Conservation (phyloP, 148 eudicot genomes). For the Mesembryanthemum crystallinum region DNA sequence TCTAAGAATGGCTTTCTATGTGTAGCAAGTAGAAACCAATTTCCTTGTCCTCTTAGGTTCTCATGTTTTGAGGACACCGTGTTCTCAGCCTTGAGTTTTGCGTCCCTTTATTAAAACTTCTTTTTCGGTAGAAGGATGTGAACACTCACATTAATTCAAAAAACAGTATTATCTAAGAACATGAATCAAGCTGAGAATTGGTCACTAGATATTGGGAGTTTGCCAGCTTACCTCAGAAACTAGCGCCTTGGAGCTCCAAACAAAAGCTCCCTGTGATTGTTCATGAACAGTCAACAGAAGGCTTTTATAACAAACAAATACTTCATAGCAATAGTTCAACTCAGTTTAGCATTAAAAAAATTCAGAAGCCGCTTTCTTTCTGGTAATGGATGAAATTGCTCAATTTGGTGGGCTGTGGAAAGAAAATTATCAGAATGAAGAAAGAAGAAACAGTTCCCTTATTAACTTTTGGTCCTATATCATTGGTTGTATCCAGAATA, state of each 20-base stretch:
- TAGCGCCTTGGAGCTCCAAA: constrained; percentile 94
- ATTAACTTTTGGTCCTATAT: too few species aligned
- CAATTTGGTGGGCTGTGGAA: not conserved
- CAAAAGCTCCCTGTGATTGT: constrained; percentile 77
- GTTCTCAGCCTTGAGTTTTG: not conserved
- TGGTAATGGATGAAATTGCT: not conserved
- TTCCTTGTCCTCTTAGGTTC: not conserved
- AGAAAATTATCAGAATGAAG: not conserved
- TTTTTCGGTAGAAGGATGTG: not conserved
- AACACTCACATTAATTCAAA: not conserved
- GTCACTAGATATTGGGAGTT: not conserved
- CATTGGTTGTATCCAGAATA: not conserved
- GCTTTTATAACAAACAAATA: too few species aligned
- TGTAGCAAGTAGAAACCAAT: not conserved
- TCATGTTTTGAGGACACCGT: not conserved
- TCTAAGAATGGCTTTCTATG: not conserved
- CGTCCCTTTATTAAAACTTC: not conserved
- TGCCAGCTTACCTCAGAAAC: constrained; percentile 69
- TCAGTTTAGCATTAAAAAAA: too few species aligned
- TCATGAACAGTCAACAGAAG: constrained; percentile 16
- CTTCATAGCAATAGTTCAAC: too few species aligned
- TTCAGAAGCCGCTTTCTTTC: not conserved
- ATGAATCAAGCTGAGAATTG: not conserved
- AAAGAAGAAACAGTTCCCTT: not conserved
- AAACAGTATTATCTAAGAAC: not conserved